phyloP scores from a whole-genome alignment of 2,329 filamentous ascomycete species.

The Fusarium liriodendri region DNA sequence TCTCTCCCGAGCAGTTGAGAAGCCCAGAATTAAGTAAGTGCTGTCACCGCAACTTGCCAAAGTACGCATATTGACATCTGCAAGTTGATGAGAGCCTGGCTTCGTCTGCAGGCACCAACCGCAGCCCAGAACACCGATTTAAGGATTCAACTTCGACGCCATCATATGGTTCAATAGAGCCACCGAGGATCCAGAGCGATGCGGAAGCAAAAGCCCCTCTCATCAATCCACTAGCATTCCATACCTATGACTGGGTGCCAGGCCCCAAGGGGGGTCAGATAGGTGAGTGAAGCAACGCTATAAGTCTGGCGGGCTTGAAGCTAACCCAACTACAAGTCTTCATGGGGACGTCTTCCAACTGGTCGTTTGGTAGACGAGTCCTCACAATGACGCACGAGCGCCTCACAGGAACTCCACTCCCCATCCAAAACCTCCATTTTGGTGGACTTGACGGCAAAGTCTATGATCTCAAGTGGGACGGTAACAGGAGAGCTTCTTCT shows the following conservation, averaged over 20 bases:
- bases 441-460: conserved; percentile 26
- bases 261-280: conserved; percentile 17
- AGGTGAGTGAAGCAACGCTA: neutral
- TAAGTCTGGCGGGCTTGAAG: rapidly evolving
- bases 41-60: too few relatives aligned
- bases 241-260: conserved; percentile 35
- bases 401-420: conserved; percentile 22
- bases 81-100: neutral
- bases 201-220: conserved; percentile 27
- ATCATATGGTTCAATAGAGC: neutral
- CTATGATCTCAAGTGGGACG: conserved; percentile 31
- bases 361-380: conserved; percentile 37
- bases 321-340: conserved; percentile 16
- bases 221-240: conserved; percentile 32
- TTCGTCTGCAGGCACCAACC: neutral
- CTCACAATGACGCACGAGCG: conserved; percentile 34
- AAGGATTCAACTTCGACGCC: conserved; percentile 11
- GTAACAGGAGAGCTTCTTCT: neutral
- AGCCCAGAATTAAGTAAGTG: conserved; percentile 5
- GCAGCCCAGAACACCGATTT: neutral
- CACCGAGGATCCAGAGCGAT: neutral
- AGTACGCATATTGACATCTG: neutral
- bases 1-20: neutral
- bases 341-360: conserved; percentile 36
- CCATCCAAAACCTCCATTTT: conserved; percentile 27